phyloP scores from a whole-genome alignment of 768 basidiomycete genomes.

The Kwoniella dendrophila region DNA sequence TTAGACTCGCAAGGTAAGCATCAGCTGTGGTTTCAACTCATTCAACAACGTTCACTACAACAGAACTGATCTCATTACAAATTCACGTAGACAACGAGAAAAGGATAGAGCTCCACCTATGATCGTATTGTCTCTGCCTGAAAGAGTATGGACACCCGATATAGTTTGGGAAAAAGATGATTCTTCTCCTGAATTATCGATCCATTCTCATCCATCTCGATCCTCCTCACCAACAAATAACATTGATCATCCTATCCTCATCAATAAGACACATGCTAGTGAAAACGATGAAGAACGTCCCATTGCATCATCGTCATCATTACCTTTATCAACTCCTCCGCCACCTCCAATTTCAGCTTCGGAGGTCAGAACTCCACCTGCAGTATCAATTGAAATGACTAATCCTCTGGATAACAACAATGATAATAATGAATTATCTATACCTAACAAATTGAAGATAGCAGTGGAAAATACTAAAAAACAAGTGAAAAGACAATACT shows the following conservation, averaged over 20 bases:
- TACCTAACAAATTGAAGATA: neutral
- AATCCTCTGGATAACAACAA: neutral
- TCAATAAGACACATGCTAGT: neutral
- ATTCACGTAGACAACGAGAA: constrained; percentile 64
- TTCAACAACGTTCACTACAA: constrained; percentile 72
- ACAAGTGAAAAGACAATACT: constrained; percentile 64
- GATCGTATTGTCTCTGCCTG: constrained; percentile 52
- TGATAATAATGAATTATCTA: too few species aligned
- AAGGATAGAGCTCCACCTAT: constrained; percentile 60
- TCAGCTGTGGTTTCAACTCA: constrained; percentile 54
- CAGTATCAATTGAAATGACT: constrained; percentile 6
- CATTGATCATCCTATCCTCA: neutral
- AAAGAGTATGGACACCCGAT: constrained; percentile 54
- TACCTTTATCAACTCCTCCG: neutral
- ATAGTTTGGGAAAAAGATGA: constrained; percentile 56
- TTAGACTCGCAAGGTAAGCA: constrained; percentile 61
- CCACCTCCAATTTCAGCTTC: constrained; percentile 34
- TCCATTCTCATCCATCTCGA: constrained; percentile 1
- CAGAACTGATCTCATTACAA: constrained; percentile 45
- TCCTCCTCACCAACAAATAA: neutral
- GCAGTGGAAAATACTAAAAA: constrained; percentile 8
- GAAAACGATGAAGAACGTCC: neutral
- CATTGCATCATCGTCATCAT: constrained; percentile 1
- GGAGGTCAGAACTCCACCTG: constrained; percentile 30
- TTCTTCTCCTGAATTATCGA: constrained; percentile 21